Base-by-base conservation (phyloP, 2,329 filamentous ascomycete genomes). In the Nemania serpens region DNA sequence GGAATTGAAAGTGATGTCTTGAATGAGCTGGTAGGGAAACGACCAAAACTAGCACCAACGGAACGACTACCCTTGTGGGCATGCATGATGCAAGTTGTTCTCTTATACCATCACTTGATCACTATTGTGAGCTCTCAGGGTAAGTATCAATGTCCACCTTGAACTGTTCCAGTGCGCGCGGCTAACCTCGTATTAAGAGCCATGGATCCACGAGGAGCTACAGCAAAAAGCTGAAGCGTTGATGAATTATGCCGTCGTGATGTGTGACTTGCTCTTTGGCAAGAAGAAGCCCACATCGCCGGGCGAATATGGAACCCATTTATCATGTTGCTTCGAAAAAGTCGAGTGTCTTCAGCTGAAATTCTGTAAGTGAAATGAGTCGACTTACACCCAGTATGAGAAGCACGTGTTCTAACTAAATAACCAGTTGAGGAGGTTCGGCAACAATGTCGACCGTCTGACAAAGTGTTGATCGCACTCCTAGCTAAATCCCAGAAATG, bases 31-130 rank as follows among this genome's bases (percentile, higher is more conserved):
- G 69, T 47, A 61, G 66, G 48, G 64, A 67, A 42, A 41, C 59
- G 58, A 36, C 55, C 54, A n/a, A 64, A 63, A 39, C 15, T 39
- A 36, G 22, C 47, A 13, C 1, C 39, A 63, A 36, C 66, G 66
- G 66, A 62, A 53, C 75, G 74, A 50, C 69, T 81, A 59, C 75
- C 77, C n/a, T 66, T 82, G 20, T 83, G 81, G 79, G 77, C 75
- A 15, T 77, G 76, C 67, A 69, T 82, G 69, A 82, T 81, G 80
- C 78, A 82, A 62, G 69, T 82, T 58, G 78, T 83, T 45, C 73
- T 82, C 42, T 77, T 81, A 66, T 82, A 83, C 62, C 76, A 77
- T 20, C 78, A 82, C 55, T 69, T 82, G 48, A 70, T 75, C 58
- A 69, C 42, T 5, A 58, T 68, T 22, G 55, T 60, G 42, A 61